Evolutionary conservation across 352 stramenopile genomes (phyloP).

Genomic region (Globisporangium nunn): DNA sequence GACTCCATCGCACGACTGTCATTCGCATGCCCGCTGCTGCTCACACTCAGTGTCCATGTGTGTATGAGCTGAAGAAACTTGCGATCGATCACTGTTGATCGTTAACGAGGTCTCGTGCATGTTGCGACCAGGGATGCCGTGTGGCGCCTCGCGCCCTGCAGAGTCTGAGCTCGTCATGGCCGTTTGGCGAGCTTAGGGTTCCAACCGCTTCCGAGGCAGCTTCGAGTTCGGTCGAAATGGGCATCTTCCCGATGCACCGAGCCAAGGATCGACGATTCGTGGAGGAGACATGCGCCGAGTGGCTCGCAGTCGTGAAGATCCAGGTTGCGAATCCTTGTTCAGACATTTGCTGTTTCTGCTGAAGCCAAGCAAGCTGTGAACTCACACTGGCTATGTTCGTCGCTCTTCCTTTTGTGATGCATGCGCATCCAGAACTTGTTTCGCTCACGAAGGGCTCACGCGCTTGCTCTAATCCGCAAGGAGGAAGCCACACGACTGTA

Average conservation of each 20-base stretch:
- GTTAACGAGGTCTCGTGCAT: not conserved
- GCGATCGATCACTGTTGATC: no score
- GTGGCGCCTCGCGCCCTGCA: slow-evolving; percentile 52
- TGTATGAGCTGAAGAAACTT: not conserved
- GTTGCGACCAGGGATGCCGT: slow-evolving; percentile 30
- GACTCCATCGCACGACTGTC: slow-evolving; percentile 53
- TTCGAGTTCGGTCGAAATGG: slow-evolving; percentile 24
- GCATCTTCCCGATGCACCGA: slow-evolving; percentile 59
- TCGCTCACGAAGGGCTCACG: slow-evolving; percentile 31
- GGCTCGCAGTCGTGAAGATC: slow-evolving; percentile 50
- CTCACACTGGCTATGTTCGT: not conserved
- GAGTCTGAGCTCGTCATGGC: slow-evolving; percentile 62
- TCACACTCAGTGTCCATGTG: slow-evolving; percentile 58
- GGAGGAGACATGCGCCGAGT: slow-evolving; percentile 43
- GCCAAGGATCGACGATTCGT: slow-evolving; percentile 63
- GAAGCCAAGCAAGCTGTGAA: no score
- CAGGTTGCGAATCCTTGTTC: slow-evolving; percentile 18
- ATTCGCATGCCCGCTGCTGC: slow-evolving; percentile 52
- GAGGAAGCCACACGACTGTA: slow-evolving; percentile 33
- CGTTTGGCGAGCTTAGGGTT: slow-evolving; percentile 42
- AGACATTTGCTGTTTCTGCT: no score
- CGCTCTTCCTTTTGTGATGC: not conserved
- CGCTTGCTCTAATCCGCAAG: slow-evolving; percentile 18
- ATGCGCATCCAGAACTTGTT: slow-evolving; percentile 42
- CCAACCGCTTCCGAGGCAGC: slow-evolving; percentile 15